A percentile compares a stretch with the other conserved stretches of the same genome.
Conservation (phyloP, 352 stramenopile species). For the Pythium coloratum region DNA sequence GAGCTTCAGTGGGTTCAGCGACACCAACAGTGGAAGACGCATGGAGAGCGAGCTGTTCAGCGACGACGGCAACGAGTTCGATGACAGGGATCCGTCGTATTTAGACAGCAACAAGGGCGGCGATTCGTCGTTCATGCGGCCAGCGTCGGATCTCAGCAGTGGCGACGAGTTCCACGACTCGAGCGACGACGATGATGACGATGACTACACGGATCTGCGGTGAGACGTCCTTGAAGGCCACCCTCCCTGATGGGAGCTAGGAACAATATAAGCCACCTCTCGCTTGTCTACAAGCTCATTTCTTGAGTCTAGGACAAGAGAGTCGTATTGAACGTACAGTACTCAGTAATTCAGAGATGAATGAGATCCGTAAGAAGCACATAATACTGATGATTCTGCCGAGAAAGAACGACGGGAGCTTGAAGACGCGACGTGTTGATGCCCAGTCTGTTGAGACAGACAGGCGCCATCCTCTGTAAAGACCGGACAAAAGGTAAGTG, state of each 20-base stretch:
- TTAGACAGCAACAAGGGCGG: neutral
- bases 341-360: neutral
- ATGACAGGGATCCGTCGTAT: neutral
- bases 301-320: neutral
- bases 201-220: neutral
- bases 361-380: neutral
- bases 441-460: neutral
- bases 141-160: conserved; percentile 11
- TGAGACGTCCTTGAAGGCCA: neutral
- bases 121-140: neutral
- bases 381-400: no score
- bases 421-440: neutral
- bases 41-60: conserved; percentile 23
- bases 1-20: conserved; percentile 3
- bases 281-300: neutral
- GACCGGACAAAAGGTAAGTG: neutral
- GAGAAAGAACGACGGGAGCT: neutral
- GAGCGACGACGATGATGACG: conserved; percentile 16
- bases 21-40: neutral
- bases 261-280: neutral
- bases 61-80: conserved; percentile 24
- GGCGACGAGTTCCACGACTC: conserved; percentile 22
- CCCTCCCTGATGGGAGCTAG: neutral
- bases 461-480: neutral
- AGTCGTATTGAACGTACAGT: neutral